Base-by-base conservation (phyloP, 2,329 filamentous ascomycete species). In the Curvularia spicifera region DNA sequence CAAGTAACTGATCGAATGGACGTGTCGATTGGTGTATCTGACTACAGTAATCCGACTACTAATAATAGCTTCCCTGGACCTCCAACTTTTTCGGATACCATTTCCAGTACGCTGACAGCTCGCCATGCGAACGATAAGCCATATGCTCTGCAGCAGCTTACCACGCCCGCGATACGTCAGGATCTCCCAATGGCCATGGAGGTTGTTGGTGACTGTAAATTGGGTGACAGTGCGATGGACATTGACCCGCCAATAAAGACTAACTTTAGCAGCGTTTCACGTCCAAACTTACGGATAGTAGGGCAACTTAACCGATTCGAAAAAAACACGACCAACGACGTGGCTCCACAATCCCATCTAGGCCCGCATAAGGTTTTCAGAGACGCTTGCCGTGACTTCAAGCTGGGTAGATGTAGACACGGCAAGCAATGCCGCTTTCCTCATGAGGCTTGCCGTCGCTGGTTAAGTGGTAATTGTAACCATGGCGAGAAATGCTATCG, bases 381-480 rank as follows among this genome's bases (percentile, higher is more conserved):
- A 12, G 22, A 54, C 8, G 51, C 51, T 13, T 58, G 56, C 28
- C 39, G 10, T 8, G 35, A 37, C 28, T 47, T 45, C 12, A 58
- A 56, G 42, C 31, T 35, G 12, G 56, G 56, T 0, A 40, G 1
- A 10, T 58, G 56, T 13, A 18, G 4, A 22, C 5, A 5, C 9
- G 56, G 51, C 5, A 58, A 28, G 12, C 40, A 7, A 12, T 58
- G 56, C 22, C 49, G 20, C 13, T 13, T 37, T 5, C 35, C 42
- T 9, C 56, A 58, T n/a, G 40, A 6, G 5, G 45, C 40, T 22
- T 58, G 51, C 33, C 49, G 29, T 15, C 26, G 45, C 31, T 55
- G 46, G 46, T 6, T 56, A 31, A 51, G 33, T 2, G 39, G 42
- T 6, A 55, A 22, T 10, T 58, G 51, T 26, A 51, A 3, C 20